Base-by-base conservation (phyloP, 306 rosid genomes). In the Castanopsis chinensis region DNA sequence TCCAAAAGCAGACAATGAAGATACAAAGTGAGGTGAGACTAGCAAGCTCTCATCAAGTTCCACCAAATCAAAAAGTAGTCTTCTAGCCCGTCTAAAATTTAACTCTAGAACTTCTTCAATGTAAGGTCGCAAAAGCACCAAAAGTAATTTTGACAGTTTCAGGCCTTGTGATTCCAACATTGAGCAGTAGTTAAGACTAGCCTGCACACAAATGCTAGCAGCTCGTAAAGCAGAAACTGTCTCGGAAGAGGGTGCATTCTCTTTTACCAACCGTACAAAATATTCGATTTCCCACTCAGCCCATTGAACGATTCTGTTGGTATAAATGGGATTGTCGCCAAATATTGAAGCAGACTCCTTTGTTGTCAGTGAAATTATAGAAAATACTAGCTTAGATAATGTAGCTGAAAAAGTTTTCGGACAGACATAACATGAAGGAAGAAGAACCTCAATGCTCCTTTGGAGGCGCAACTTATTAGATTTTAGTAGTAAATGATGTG, bases 281-380 rank as follows among this genome's bases (percentile, higher is more conserved):
- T 83, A 90, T 84, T 95, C 99, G 60, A 95, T 87, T 86, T 92
- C 92, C 96, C 97, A 91, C 87, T 95, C 99, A 77, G 97, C 99
- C 99, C 99, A 95, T 84, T 93, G 99, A 85, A 95, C 98, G 35
- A 95, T 71, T 85, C 96, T 83, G 80, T 95, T 95, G 56, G 94
- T 90, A 85, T 93, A 93, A 79, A 90, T 87, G 69, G 98, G 94
- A 89, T 93, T 82, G 52, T 93, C 99, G 64, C 99, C 99, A 89
- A 95, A 93, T 68, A 95, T 53, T 77, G 65, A 82, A 88, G 91
- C 91, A 72, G 99, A 95, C 78, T 93, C 93, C 89, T 83, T 86
- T 69, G 88, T 83, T 78, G 93, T 81, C 75, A 76, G 65, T 52
- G 99, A 91, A 72, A 95, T 91, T 79, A 74, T 82, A 73, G 99